phyloP scores from a whole-genome alignment of 345 rosid species.

The Sisymbrium irio region DNA sequence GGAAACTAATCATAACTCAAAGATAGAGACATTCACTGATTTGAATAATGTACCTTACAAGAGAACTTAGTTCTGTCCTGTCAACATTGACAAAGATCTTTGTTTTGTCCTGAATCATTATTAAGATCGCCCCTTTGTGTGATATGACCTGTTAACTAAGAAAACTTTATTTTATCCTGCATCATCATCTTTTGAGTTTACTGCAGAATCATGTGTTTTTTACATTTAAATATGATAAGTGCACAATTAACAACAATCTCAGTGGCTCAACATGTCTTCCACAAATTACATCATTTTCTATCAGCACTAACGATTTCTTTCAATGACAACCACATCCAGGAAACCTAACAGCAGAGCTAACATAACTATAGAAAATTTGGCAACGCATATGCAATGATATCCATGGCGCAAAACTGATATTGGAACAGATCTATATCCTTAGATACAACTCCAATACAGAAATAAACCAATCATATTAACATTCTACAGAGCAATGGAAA shows the following conservation, averaged over 20 bases:
- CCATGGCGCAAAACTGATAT: neutral
- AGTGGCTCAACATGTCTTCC: neutral
- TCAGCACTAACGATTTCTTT: neutral
- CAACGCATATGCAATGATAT: neutral
- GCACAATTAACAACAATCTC: conserved; percentile 4
- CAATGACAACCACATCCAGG: neutral
- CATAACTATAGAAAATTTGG: neutral
- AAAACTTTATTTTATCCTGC: neutral
- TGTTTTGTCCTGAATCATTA: too few relatives aligned
- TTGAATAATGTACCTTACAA: neutral
- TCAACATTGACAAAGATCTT: too few relatives aligned
- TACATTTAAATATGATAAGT: neutral
- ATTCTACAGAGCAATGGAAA: neutral
- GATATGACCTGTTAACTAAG: neutral
- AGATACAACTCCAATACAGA: conserved; percentile 3
- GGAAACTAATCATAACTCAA: neutral
- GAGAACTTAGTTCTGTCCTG: too few relatives aligned
- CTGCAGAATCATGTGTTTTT: neutral
- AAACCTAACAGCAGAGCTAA: neutral
- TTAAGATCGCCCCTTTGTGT: neutral
- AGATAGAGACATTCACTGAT: neutral
- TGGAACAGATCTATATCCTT: neutral
- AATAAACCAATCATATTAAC: neutral
- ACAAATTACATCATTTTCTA: neutral
- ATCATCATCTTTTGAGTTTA: neutral